Base-by-base conservation (phyloP, 345 rosid species). In the Arabidopsis arenosa region DNA sequence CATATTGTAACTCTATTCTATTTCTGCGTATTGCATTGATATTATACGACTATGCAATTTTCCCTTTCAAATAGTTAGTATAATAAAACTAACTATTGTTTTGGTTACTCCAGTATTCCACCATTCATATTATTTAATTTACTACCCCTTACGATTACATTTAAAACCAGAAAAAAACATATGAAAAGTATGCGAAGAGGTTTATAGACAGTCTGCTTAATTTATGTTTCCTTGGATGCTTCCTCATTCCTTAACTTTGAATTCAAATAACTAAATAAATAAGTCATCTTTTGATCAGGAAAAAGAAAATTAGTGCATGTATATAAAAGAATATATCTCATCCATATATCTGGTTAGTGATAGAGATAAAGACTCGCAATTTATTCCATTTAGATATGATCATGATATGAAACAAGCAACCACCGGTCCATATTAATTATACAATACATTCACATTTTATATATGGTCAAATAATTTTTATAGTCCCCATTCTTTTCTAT, bases 311-410 rank as follows among this genome's bases (percentile, higher is more conserved):
- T 51, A 59, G 10, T 75, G 37, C 30, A 40, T 17, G 66, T 45
- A 45, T 45, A 45, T n/a, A 36, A 37, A 58, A 60, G 40, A 68
- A 75, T 21, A 70, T 43, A 63, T 77, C 33, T 76, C 64, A 56
- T 45, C 75, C 75, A 77, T 61, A 63, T 55, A 55, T 45, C 28
- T 30, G 55, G 64, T 63, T 32, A 70, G 52, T 75, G 60, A 55
- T 70, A 49, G 71, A 13, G 41, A 61, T 11, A 41, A 55, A 68
- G 58, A 36, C 66, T 63, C 44, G 2, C 59, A 45, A 21, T 18
- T 21, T 76, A 70, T 70, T 76, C 75, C 80, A 63, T 63, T 55
- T 70, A 63, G 58, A 63, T 70, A 43, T 54, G 26, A 23, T 23
- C 26, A 1, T 23, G 26, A 4, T 28, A 28, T 28, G 32, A 28